Evolutionary conservation across 306 rosid genomes (phyloP), one percentile per base, ranked within the genome.

Genomic region (Rosa chinensis): DNA sequence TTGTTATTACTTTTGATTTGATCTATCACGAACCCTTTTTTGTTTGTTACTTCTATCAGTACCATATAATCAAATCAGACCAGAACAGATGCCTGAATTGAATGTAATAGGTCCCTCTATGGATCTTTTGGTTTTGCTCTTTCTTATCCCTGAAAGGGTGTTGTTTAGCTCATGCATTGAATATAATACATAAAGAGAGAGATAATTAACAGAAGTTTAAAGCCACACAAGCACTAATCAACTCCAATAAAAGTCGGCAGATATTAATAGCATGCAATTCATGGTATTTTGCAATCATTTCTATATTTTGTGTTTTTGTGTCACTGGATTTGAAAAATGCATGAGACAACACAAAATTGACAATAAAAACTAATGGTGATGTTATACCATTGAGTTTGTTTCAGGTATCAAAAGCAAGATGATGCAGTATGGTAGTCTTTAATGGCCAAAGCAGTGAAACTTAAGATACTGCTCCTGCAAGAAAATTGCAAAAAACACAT

Each of bases 61-160:
- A 10, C 55, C 35, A 73, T 14, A 32, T 11, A 14, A 70, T 73
- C 35, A 43, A 71, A 77, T 77, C 67, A 76, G 37, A 77, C 32
- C 77, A 70, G 61, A 49, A 86, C 79, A 73, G 84, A 82, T 82
- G 84, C 37, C 7, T 14, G 25, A 73, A 52, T 77, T 81, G 87
- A 83, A 66, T 28, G 72, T 8, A 66, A 66, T 40, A 66, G 14
- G 48, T 66, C 48, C 72, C 25, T 66, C 48, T 18, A 66, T 40
- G 47, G 5, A 37, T 66, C 48, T 39, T 39, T 39, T 40, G 72
- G 21, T 7, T 39, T 37, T 40, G 40, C 49, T 18, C 70, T 64
- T 18, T 17, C 48, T 66, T 66, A 9, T 66, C 28, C 72, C 13
- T 40, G 49, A 66, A 66, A 66, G 8, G 14, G 72, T 40, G 48